Evolutionary conservation across 225 moss, liverwort and hornwort species (phyloP).

Genomic region (Asterella californica): DNA sequence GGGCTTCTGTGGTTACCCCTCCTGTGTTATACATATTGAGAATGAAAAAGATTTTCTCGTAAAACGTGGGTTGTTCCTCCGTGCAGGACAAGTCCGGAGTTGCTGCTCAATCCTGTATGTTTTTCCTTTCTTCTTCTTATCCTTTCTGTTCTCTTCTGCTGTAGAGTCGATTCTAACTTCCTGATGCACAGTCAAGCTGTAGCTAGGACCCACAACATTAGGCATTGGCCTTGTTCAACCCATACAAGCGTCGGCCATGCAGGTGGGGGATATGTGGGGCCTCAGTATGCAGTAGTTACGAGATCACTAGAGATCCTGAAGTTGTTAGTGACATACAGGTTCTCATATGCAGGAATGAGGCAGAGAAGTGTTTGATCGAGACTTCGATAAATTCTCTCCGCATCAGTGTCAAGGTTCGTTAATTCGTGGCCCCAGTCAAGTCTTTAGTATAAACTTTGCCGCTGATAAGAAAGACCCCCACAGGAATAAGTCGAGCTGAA

Average conservation of each 20-base stretch:
- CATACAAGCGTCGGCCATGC: no score
- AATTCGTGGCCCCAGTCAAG: background rate
- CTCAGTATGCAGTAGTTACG: background rate
- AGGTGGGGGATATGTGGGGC: no score
- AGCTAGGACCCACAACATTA: background rate
- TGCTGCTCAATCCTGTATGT: slow-evolving; percentile 90
- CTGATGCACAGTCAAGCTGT: background rate
- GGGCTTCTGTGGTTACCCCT: background rate
- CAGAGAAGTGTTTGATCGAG: slow-evolving; percentile 98
- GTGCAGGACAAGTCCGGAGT: slow-evolving; percentile 92
- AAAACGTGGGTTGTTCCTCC: background rate
- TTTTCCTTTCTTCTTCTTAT: background rate
- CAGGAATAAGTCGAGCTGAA: no score
- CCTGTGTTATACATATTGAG: background rate
- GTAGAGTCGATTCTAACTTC: background rate
- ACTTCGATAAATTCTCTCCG: slow-evolving; percentile 88
- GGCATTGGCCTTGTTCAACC: background rate
- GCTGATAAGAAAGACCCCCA: background rate
- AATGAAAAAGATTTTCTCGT: background rate
- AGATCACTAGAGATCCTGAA: background rate
- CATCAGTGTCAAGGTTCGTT: slow-evolving; percentile 83
- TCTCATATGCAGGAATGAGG: slow-evolving; percentile 96
- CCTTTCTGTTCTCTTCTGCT: background rate
- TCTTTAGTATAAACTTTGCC: background rate
- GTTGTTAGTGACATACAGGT: slow-evolving; percentile 48